Evolutionary conservation across 495 filamentous ascomycete genomes (phyloP), one percentile per base, ranked within the genome.

Genomic region (Tuber magnatum): DNA sequence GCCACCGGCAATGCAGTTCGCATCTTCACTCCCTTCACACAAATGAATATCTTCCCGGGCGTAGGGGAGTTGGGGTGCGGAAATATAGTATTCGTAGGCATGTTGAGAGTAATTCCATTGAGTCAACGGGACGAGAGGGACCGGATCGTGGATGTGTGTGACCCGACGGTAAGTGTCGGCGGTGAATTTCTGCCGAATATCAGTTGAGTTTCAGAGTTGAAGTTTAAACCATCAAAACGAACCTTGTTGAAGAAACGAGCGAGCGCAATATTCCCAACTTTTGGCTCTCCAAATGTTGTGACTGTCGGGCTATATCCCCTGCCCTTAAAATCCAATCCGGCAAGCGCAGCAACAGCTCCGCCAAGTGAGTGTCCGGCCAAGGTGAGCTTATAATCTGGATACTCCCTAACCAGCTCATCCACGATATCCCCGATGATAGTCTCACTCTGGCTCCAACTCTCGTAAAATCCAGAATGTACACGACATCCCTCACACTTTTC

Each of bases 211-310:
- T 61, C 39, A n/a, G n/a, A n/a, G 22, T 32, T 41, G 39, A 8
- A 3, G 28, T 10, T 18, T 14, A 40, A n/a, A 8, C 71, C 38
- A n/a, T n/a, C 0, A 70, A 43, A 56, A 68, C 39, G 3, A 35
- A 75, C 73, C 74, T 38, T 65, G 44, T 79, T 68, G 2, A 82
- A 61, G 40, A 74, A 98, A 7, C 85, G 78, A 18, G 86, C 90
- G 75, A 98, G 87, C 9, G 83, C 90, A 40, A 84, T 81, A 83
- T 98, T 99, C 2, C 95, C 95, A 22, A 96, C 83, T 69, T 90
- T 88, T 32, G 95, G 95, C 82, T 98, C 93, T 24, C 95, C 95
- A 82, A 97, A 98, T 2, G 95, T 98, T 22, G 94, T 97, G 0
- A 97, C 90, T 18, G 85, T 75, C 1, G 93, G 90, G 22, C 90